A percentile compares a stretch with the other conserved stretches of the same genome.
Conservation (phyloP, 2,329 filamentous ascomycete species). For the Scedosporium dehoogii region DNA sequence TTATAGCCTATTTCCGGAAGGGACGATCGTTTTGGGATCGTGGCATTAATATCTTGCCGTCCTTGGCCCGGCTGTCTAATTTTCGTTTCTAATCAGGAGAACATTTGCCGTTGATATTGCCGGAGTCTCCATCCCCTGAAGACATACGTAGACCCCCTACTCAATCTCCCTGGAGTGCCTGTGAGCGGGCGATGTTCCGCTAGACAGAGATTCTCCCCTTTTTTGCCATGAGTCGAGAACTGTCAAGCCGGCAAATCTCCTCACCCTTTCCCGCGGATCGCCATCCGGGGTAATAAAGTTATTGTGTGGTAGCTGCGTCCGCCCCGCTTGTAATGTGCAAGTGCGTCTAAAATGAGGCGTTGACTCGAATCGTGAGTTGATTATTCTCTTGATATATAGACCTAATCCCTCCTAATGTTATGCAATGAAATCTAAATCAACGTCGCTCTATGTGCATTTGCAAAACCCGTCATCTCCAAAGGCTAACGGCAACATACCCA, state of each 20-base stretch:
- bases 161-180: not conserved
- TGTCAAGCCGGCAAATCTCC: not conserved
- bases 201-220: not conserved
- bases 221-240: not conserved
- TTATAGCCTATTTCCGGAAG: not conserved
- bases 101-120: not conserved
- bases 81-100: not conserved
- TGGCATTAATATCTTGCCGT: not conserved
- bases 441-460: too few relatives aligned
- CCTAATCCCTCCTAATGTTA: too few relatives aligned
- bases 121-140: not conserved
- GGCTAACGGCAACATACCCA: too few relatives aligned
- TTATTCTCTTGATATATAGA: too few relatives aligned
- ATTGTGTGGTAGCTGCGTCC: too few relatives aligned
- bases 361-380: too few relatives aligned
- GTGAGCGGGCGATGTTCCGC: not conserved
- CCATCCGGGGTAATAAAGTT: too few relatives aligned
- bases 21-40: not conserved
- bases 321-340: too few relatives aligned
- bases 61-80: not conserved
- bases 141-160: not conserved
- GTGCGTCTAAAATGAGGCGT: too few relatives aligned
- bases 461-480: too few relatives aligned
- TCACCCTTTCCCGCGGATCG: too few relatives aligned
- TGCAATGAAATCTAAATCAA: too few relatives aligned